Base-by-base conservation (phyloP, 1,284 basidiomycete genomes). In the Rhodotorula glutinis region DNA sequence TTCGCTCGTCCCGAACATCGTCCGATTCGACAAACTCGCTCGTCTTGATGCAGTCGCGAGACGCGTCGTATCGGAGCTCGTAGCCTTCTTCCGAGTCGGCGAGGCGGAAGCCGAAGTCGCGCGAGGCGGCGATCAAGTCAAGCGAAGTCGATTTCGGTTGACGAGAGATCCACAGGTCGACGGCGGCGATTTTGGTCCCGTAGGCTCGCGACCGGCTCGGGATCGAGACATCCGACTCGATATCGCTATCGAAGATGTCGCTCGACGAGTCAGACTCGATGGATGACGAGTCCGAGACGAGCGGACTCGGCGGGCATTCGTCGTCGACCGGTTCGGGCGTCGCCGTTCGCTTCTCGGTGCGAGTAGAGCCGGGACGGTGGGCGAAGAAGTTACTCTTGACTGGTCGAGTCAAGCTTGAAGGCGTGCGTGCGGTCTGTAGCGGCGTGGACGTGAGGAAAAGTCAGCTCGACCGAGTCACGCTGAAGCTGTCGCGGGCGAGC, bases 271-370 rank as follows among this genome's bases (percentile, higher is more conserved):
- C 23, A 13, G 47, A 49, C 10, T 11, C 23, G 47, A 49, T n/a
- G 23, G 47, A 49, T 11, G 47, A 49, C 47, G 47, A 49, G 47
- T 49, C 47, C 23, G 47, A 49, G n/a, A 49, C n/a, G 47, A n/a
- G 21, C 47, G 47, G 47, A n/a, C 47, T 49, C 47, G 47, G 47
- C 1, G 47, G 25, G 47, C 47, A 49, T n/a, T 49, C n/a, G 23
- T 49, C n/a, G 23, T 27, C 47, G 23, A n/a, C 14, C 47, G 21
- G 8, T 4, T n/a, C 47, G 47, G 13, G 23, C 25, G n/a, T 1
- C 23, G 14, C 13, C 10, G 25, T n/a, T 21, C 23, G 3, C 10
- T 1, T 3, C 13, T 13, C 23, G n/a, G 10, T 13, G 14, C 9
- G 14, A n/a, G n/a, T 11, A 21, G n/a, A 11, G 47, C n/a, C 4